phyloP scores from a whole-genome alignment of 129 eudicot species.

The Pulicaria dysenterica region DNA sequence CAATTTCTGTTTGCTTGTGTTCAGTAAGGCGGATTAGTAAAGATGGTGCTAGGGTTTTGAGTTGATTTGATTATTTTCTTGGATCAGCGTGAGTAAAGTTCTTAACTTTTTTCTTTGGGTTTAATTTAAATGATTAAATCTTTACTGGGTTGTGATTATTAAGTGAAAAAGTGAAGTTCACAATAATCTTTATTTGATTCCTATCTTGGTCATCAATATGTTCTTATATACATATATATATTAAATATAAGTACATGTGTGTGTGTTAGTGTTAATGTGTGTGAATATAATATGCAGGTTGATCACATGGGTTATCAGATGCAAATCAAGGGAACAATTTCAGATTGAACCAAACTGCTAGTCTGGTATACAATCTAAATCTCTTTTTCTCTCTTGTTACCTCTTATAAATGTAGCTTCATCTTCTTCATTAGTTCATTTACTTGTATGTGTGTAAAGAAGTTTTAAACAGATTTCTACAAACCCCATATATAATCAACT shows the following conservation, averaged over 20 bases:
- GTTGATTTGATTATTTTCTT: conserved; percentile 49
- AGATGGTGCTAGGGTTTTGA: conserved; percentile 27
- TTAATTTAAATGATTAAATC: conserved; percentile 34
- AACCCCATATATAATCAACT: background rate
- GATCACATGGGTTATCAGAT: conserved; percentile 42
- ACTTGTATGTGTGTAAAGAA: background rate
- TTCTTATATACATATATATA: conserved; percentile 15
- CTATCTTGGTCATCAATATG: conserved; percentile 28
- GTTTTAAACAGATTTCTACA: background rate
- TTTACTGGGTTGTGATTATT: conserved; percentile 36
- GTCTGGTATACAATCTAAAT: conserved; percentile 30
- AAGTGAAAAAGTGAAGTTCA: conserved; percentile 37
- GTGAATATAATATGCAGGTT: conserved; percentile 42
- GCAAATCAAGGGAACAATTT: conserved; percentile 24
- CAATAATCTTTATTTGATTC: conserved; percentile 39
- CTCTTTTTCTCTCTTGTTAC: conserved; percentile 15
- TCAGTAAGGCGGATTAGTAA: conserved; percentile 28
- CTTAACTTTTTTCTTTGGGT: conserved; percentile 24
- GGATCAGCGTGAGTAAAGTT: conserved; percentile 68
- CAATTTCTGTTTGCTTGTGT: conserved; percentile 27
- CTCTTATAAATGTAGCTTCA: background rate
- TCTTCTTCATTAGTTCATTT: conserved; percentile 7
- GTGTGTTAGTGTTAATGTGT: conserved; percentile 11
- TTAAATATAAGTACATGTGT: conserved; percentile 17
- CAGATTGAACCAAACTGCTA: conserved; percentile 46